Evolutionary conservation across 139 green algal species (phyloP), one percentile per base, ranked within the genome.

Genomic region (Micractinium sp.): DNA sequence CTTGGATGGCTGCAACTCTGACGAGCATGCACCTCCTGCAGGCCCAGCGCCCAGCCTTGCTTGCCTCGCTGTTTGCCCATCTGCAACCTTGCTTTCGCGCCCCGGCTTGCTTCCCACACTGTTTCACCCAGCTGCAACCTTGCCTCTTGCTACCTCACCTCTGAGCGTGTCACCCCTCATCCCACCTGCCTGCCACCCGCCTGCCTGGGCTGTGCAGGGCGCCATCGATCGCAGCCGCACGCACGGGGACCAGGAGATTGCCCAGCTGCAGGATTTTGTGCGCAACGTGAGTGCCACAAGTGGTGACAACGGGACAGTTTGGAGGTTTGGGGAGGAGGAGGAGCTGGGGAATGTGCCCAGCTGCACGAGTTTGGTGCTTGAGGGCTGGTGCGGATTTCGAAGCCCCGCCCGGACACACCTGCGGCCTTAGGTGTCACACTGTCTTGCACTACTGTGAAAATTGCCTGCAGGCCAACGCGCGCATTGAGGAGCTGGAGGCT

Each of bases 171-270:
- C 23, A 35, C 67, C 67, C n/a, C n/a, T n/a, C n/a, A n/a, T 66
- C 60, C 60, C 60, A 23, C 60, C 36, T 78, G 73, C 14, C 19
- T 22, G 33, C 7, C 36, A 18, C 36, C 35, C 38, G 60, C 9
- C 16, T n/a, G 36, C 66, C 66, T 29, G 23, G 66, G 7, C n/a
- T 2, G 2, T 67, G 56, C 82, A 87, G 83, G 83, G 14, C 1
- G 83, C 71, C 19, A 87, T 87, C 20, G 83, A 79, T 29, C 83
- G 73, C 38, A 66, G n/a, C 67, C 83, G 83, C 83, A 27, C 66
- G 13, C 41, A 29, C 4, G 83, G 38, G 25, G 31, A 66, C 36
- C 22, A 79, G 22, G 83, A 87, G 67, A 53, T 75, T 66, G 83
- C 66, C 1, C 22, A 87, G 39, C 67, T 87, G 39, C 38, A 87